Base-by-base conservation (phyloP, 2,329 filamentous ascomycete genomes). In the Aspergillus cejpii region DNA sequence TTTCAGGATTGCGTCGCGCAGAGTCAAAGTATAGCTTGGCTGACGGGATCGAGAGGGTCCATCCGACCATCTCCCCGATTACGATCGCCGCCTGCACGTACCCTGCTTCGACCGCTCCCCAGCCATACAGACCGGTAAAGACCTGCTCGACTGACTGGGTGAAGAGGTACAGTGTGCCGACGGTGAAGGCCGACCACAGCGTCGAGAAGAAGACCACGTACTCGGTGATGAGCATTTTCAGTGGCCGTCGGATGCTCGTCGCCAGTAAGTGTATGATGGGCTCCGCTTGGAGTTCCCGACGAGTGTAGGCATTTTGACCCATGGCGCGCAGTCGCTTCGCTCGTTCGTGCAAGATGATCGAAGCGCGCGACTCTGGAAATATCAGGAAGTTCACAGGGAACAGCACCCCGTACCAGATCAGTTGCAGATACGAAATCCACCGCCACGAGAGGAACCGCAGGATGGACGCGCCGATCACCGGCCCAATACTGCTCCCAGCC, bases 121-220 rank as follows among this genome's bases (percentile, higher is more conserved):
- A 64, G 43, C 39, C 55, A 67, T 89, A 80, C 29, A 78, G 79
- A 4, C 70, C 74, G 14, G 71, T 60, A 64, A 89, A 91, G 14
- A 92, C 81, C 5, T 90, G 74, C 0, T 87, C 85, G 12, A 94
- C 79, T 3, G 85, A 82, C 5, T 79, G 79, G 53, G 94, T 88
- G 3, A 83, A 85, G 12, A 94, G 70, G 63, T 94, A 94, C 0
- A 94, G 75, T 0, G 94, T 76, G 0, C 83, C 86, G 88, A 88
- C 94, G 10, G 82, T 81, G 60, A 94, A 94, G 0, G 85, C 75
- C 1, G 87, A 83, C 88, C 88, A 94, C 0, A 92, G 73, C 0
- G 83, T 87, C 68, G 94, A 94, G 70, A 79, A 75, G 2, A 71
- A 70, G 1, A 81, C 73, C 41, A 84, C 80, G 7, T 79, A 14